Evolutionary conservation across 805 yeast species (phyloP).

Genomic region (Candida sonorensis): DNA sequence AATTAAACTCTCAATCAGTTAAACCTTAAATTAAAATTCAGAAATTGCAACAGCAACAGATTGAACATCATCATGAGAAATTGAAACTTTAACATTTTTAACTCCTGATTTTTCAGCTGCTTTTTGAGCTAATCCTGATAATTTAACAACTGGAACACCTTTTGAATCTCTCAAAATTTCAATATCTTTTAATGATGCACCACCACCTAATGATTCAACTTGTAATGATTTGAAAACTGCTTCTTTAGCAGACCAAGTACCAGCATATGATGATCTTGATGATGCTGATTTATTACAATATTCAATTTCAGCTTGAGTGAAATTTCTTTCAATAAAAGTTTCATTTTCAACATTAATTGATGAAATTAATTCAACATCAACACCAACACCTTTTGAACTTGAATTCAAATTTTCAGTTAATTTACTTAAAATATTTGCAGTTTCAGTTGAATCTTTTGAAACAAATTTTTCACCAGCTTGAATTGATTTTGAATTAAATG

Average conservation of each 20-base stretch:
- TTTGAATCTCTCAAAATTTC: constrained; percentile 69
- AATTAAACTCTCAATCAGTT: too few relatives aligned
- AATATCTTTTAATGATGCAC: constrained; percentile 87
- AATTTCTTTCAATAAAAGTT: constrained; percentile 88
- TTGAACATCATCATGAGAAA: constrained; percentile 95
- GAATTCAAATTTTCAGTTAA: constrained; percentile 44
- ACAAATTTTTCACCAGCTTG: constrained; percentile 41
- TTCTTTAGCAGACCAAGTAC: constrained; percentile 99
- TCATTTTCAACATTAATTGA: constrained; percentile 81
- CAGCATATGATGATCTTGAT: constrained; percentile 88
- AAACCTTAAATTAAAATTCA: constrained; percentile 36
- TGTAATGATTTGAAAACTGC: constrained; percentile 96
- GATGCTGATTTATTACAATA: constrained; percentile 72
- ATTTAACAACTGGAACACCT: constrained; percentile 76
- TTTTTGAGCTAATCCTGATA: constrained; percentile 68
- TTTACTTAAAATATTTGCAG: constrained; percentile 54
- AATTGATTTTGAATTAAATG: constrained; percentile 42
- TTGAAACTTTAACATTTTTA: constrained; percentile 71
- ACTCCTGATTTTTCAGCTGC: constrained; percentile 72
- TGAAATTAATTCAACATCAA: constrained; percentile 86
- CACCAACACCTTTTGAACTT: constrained; percentile 78
- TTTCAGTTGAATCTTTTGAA: constrained; percentile 41
- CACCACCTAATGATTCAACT: constrained; percentile 86
- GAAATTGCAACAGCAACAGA: constrained; percentile 94
- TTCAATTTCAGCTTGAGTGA: constrained; percentile 70